A percentile compares a stretch with the other conserved stretches of the same genome.
These are phyloP conservation scores for Graphiopsis chlorocephala DNA, from an alignment of 2,329 filamentous ascomycete genomes.

Conservation along the genomic window DNA sequence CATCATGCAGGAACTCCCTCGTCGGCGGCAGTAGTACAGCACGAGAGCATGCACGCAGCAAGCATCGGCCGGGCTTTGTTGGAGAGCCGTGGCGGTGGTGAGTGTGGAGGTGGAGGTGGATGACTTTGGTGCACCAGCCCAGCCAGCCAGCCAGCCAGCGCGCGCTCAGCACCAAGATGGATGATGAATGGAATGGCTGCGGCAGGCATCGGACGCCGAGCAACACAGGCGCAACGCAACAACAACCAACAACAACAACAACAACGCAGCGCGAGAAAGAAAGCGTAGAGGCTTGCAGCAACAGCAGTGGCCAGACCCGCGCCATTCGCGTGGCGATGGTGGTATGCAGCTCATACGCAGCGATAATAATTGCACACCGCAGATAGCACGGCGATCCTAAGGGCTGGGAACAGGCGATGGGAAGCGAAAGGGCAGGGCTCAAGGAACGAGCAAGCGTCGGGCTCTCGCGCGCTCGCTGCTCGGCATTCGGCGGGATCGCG, in stretches of 20 bases:
- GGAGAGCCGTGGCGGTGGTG: conserved; percentile 10
- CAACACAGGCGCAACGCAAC: neutral
- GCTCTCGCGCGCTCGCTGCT: conserved; percentile 3
- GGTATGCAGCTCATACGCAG: neutral
- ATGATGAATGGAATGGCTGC: neutral
- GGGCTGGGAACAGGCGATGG: neutral
- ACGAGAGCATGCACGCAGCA: neutral
- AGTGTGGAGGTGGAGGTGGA: neutral
- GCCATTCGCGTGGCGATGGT: neutral
- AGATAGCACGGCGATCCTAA: conserved; percentile 13
- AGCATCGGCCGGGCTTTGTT: conserved; percentile 10
- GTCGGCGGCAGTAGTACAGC: neutral
- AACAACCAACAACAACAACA: neutral
- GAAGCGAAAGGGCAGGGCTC: neutral
- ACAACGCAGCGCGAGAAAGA: neutral
- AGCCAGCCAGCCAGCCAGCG: neutral
- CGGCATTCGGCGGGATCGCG: neutral
- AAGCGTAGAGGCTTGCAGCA: neutral
- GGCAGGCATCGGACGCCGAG: neutral
- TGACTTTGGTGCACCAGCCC: neutral
- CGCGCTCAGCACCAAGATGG: neutral
- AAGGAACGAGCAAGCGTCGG: neutral
- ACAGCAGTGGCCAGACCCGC: neutral
- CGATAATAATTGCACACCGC: neutral
- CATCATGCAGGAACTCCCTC: conserved; percentile 7